Evolutionary conservation across 2,329 filamentous ascomycete species (phyloP).

Genomic region (Aulographum hederae): DNA sequence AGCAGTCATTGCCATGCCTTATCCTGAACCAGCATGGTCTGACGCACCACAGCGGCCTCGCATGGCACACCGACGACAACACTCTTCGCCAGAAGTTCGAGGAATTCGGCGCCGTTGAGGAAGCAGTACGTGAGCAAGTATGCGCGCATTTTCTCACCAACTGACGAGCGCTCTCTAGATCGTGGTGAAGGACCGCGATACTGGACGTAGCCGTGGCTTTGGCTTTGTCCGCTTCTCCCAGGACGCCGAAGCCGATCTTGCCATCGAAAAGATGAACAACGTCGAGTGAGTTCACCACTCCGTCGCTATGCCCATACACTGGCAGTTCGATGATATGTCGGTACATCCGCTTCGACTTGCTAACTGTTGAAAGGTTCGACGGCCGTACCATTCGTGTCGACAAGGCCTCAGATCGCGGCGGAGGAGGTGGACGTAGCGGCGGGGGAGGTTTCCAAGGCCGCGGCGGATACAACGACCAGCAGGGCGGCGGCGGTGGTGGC

Average conservation of each 20-base stretch:
- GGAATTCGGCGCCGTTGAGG: conserved; percentile 77
- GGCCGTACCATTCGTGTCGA: conserved; percentile 89
- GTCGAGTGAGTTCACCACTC: conserved; percentile 50
- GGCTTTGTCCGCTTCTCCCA: conserved; percentile 83
- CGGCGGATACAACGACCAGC: conserved; percentile 11
- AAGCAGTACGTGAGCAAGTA: conserved; percentile 58
- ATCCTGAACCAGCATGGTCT: not conserved
- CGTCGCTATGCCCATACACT: no score
- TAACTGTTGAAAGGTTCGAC: conserved; percentile 65
- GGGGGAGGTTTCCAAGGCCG: conserved; percentile 17
- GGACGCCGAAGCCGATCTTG: conserved; percentile 57
- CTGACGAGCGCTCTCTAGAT: conserved; percentile 36
- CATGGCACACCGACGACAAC: conserved; percentile 90
- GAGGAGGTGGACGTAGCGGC: conserved; percentile 34
- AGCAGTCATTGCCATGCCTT: conserved; percentile 15
- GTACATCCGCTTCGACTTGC: not conserved
- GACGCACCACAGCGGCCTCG: conserved; percentile 54
- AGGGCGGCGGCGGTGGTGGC: conserved; percentile 8
- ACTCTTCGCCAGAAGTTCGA: conserved; percentile 83
- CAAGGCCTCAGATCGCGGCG: conserved; percentile 62
- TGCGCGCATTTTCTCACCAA: not conserved
- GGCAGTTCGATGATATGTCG: not conserved
- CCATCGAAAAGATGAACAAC: conserved; percentile 69
- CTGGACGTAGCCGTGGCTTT: conserved; percentile 89
- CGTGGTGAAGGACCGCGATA: conserved; percentile 95